Conservation (phyloP, 2,329 filamentous ascomycete species). For the Cercospora sp. region DNA sequence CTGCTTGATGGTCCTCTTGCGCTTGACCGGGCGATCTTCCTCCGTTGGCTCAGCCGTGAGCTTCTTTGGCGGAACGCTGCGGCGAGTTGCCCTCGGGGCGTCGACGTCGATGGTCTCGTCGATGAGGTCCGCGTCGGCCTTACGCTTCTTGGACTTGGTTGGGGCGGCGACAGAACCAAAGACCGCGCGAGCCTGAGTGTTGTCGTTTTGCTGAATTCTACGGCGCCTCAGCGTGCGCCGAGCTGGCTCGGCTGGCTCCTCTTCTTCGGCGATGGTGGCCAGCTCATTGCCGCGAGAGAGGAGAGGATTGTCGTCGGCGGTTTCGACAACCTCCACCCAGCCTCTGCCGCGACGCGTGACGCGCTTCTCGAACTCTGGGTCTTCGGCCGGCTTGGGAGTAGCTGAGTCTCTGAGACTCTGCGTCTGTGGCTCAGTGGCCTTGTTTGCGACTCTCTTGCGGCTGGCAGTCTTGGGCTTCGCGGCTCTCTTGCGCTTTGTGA, state of each 20-base stretch:
- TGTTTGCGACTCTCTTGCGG: neutral
- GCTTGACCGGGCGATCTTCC: neutral
- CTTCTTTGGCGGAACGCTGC: neutral
- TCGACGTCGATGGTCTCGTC: slow-evolving; percentile 11
- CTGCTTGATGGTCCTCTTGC: neutral
- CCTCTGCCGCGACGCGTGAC: slow-evolving; percentile 24
- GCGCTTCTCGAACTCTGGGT: slow-evolving; percentile 19
- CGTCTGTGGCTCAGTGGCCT: neutral
- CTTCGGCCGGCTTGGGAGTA: neutral
- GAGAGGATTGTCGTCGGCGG: neutral
- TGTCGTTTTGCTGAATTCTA: slow-evolving; percentile 12
- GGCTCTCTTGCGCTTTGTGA: neutral
- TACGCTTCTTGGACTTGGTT: neutral
- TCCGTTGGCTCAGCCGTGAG: neutral
- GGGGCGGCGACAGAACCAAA: neutral
- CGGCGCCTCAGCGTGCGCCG: slow-evolving; percentile 1
- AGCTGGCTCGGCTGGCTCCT: neutral
- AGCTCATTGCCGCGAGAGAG: neutral
- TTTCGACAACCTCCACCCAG: slow-evolving; percentile 23
- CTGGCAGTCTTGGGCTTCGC: neutral
- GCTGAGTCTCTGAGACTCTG: neutral
- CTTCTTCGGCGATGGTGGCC: neutral
- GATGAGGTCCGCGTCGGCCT: neutral
- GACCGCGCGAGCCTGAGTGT: slow-evolving; percentile 7
- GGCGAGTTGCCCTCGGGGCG: neutral